A percentile compares a stretch with the other conserved stretches of the same genome.
Evolutionary conservation across 495 filamentous ascomycete genomes (phyloP).

Genomic region (Parathielavia hyrcaniae): DNA sequence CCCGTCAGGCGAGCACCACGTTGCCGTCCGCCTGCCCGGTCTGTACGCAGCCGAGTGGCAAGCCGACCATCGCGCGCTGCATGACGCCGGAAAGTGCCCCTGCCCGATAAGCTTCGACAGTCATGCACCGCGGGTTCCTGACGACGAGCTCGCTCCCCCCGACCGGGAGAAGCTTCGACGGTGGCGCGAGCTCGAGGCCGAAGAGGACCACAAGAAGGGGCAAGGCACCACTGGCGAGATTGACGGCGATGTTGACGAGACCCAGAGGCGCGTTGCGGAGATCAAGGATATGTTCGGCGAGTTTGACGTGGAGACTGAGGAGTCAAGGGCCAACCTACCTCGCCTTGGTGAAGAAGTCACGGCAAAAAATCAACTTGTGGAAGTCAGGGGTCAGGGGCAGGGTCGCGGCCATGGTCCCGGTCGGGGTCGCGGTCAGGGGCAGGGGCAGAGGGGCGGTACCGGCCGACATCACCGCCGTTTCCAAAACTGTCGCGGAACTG

Average conservation of each 20-base stretch:
- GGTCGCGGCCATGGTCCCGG: not conserved
- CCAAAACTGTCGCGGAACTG: not conserved
- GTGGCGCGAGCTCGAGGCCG: slow-evolving; percentile 17
- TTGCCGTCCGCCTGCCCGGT: slow-evolving; percentile 31
- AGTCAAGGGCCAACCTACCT: not conserved
- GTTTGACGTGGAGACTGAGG: slow-evolving; percentile 2
- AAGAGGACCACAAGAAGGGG: not conserved
- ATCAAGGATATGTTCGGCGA: slow-evolving; percentile 18
- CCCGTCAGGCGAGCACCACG: slow-evolving; percentile 11
- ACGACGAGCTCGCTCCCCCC: slow-evolving; percentile 13
- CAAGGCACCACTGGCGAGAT: not conserved
- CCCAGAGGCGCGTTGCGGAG: slow-evolving; percentile 12
- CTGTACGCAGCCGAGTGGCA: slow-evolving; percentile 41
- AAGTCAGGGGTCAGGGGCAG: not conserved
- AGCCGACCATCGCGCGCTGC: slow-evolving; percentile 34
- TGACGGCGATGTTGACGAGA: slow-evolving; percentile 1
- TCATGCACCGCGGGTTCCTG: slow-evolving; percentile 19
- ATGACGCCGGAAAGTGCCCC: slow-evolving; percentile 29
- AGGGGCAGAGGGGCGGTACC: not conserved
- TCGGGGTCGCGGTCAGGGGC: not conserved
- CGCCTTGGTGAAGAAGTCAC: not conserved
- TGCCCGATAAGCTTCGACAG: slow-evolving; percentile 31
- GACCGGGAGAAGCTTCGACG: slow-evolving; percentile 13
- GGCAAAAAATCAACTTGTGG: not conserved
- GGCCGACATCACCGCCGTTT: not conserved